Conservation (phyloP, 23 red algal species). For the Gracilariopsis chorda region DNA sequence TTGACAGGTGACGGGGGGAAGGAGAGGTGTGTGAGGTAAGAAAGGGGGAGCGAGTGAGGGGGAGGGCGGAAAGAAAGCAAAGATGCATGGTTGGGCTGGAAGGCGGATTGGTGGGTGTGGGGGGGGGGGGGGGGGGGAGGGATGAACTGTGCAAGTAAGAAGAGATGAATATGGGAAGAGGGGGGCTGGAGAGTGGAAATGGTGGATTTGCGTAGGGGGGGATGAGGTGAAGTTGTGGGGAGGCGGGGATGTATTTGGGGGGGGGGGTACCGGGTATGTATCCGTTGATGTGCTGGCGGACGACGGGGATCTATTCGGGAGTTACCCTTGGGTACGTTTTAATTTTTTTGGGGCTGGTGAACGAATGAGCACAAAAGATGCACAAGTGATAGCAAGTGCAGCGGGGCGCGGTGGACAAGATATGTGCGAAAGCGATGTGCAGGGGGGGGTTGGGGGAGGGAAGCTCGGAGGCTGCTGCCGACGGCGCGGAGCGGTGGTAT, state of each 20-base stretch:
- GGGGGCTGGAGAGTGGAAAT: too few species aligned
- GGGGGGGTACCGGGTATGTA: too few species aligned
- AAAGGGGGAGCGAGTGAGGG: background rate
- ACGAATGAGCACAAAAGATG: slow-evolving; percentile 19
- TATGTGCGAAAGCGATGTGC: background rate
- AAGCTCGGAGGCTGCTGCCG: background rate
- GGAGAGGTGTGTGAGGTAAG: background rate
- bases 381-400: too few species aligned
- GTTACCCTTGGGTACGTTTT: too few species aligned
- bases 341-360: background rate
- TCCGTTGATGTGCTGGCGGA: too few species aligned
- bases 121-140: background rate
- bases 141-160: too few species aligned
- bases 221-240: too few species aligned
- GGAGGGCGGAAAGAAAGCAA: background rate
- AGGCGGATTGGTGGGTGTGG: background rate
- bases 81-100: slow-evolving; percentile 14
- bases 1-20: background rate
- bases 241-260: too few species aligned
- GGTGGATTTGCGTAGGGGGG: too few species aligned
- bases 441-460: background rate
- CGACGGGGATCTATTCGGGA: too few species aligned
- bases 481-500: background rate
- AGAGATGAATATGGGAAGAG: too few species aligned
- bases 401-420: too few species aligned